Evolutionary conservation across 2,329 filamentous ascomycete genomes (phyloP), one percentile per base, ranked within the genome.

Genomic region (Arachnomyces sp.): DNA sequence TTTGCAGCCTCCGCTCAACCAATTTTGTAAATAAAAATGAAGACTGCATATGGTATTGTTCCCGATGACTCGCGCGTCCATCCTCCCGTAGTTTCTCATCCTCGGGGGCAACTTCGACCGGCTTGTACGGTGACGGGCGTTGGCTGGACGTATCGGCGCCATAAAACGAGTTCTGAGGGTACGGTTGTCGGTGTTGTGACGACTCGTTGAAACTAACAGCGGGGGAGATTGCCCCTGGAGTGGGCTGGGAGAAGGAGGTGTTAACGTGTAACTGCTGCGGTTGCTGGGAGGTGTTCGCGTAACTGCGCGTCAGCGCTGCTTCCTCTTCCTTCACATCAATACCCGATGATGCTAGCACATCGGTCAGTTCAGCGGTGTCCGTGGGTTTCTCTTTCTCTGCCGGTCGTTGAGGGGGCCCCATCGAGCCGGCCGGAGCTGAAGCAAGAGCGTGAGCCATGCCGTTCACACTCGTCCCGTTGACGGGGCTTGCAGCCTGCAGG

Each of bases 271-370:
- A 72, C 63, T 38, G 71, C 63, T 50, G 78, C 68, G 39, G 40
- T 39, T 40, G 42, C 14, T 44, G 39, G 44, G 50, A 71, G 39
- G 68, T 63, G 43, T 62, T 51, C 51, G 20, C 66, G 59, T 56
- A 72, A 55, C 56, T 68, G 55, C 56, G 79, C 33, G 85, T 81
- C 60, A 92, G 72, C 49, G 79, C 84, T 51, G 88, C 84, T 55
- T 93, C 86, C 60, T 94, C 89, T 48, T 87, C 87, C 43, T 82
- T 80, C 34, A 94, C 65, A 66, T 94, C 85, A 47, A 95, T 87
- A 36, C 87, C 88, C 12, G 87, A 90, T 13, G 84, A 85, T 13
- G 82, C 81, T 40, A 94, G 65, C 37, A 88, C 84, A 64, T 95
- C 89, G 49, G 82, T 85, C 34, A 89, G 74, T 53, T 94, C 86